A percentile compares a stretch with the other conserved stretches of the same genome.
Conservation (phyloP, 768 basidiomycete species). For the Lentinus tigrinus region DNA sequence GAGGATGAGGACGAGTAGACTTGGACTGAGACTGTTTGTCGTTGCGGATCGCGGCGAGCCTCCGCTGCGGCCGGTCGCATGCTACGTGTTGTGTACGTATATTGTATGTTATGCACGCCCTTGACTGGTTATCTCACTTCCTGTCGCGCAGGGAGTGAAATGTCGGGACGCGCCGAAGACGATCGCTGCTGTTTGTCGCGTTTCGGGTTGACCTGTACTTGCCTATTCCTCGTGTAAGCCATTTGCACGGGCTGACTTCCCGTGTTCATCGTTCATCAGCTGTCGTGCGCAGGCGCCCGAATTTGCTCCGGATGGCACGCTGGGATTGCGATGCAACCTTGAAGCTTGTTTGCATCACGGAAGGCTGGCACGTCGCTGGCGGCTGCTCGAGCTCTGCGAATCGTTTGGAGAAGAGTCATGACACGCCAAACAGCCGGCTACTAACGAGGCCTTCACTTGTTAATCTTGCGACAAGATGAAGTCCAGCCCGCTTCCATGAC, state of each 20-base stretch:
- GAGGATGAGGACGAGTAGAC: conserved; percentile 30
- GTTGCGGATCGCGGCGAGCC: no score
- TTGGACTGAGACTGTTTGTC: no score
- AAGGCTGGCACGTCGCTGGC: neutral
- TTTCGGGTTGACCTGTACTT: no score
- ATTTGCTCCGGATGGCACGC: neutral
- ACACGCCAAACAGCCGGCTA: neutral
- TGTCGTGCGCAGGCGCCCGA: neutral
- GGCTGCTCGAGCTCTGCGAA: neutral
- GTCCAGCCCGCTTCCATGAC: no score
- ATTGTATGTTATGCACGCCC: conserved; percentile 4
- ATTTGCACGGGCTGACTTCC: no score
- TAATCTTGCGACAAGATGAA: neutral
- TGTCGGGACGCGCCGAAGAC: neutral
- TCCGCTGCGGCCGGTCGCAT: neutral
- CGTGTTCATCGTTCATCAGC: no score
- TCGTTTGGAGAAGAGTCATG: neutral
- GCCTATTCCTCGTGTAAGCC: no score
- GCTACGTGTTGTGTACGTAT: conserved; percentile 10
- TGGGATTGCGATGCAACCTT: neutral
- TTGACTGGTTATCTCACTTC: neutral
- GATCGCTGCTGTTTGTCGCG: no score
- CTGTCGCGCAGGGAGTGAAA: neutral
- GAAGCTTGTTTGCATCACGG: neutral
- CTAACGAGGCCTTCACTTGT: neutral